Base-by-base conservation (phyloP, 352 stramenopile species). In the Hyaloperonospora arabidopsidis region DNA sequence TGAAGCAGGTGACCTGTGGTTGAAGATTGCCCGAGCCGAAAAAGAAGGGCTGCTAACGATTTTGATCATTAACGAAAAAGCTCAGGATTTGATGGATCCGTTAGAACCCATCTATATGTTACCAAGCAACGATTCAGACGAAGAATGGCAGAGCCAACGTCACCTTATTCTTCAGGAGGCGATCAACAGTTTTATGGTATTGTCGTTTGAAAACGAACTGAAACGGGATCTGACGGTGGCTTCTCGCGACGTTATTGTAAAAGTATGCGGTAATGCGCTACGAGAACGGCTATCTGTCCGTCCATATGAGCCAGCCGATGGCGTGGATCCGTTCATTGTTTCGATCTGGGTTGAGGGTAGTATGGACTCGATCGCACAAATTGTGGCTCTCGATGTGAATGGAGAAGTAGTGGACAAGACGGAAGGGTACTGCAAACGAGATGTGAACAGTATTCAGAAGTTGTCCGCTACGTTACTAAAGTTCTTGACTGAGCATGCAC, bases 401-500 rank as follows among this genome's bases (percentile, higher is more conserved):
- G 84, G 84, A 40, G 84, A 95, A 46, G 57, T 93, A 25, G 68
- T 91, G 1, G 84, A 95, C 68, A 95, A 95, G 57, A 89, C 80
- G 15, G 79, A 92, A 52, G 82, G 80, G 0, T 88, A 87, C 57
- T 92, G 80, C 65, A 86, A 81, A 46, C 76, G 76, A 15, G 78
- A 90, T 51, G 61, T 88, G 45, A 78, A 76, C 40, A 83, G 71
- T 57, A 82, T 90, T 43, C 72, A 85, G 21, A 87, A 76, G 6
- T 63, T 93, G 13, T 88, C 82, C 23, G 76, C 84, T 52, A 89
- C 70, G 2, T 54, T 95, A 25, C 79, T 86, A 45, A 85, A 87
- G 25, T 95, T 95, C 44, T 55, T 95, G 17, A 77, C 84, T 44
- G 84, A 95, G 28, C 79, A 95, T 61, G 74, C 76, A 8, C 68